Percentiles rank a stretch among this genome's conserved stretches.
Evolutionary conservation across 179 eudicot species (phyloP).

Genomic region (Amaranthus tricolor): DNA sequence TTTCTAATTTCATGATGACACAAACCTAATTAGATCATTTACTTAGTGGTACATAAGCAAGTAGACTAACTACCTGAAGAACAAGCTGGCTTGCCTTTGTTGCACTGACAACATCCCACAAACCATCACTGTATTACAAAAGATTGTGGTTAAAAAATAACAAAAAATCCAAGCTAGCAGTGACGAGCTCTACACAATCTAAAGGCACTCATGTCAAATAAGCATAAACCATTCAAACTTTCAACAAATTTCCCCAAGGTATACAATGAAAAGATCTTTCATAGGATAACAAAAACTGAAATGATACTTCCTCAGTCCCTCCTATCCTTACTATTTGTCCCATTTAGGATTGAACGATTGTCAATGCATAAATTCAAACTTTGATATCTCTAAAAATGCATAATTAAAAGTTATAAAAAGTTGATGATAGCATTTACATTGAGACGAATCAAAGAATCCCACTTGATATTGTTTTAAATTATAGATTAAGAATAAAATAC

Average conservation of each 20-base stretch:
- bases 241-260: not conserved
- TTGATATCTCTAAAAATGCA: no score
- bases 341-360: no score
- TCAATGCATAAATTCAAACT: no score
- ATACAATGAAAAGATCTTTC: not conserved
- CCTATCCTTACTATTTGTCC: no score
- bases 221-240: not conserved
- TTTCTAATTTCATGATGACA: not conserved
- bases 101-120: conserved; percentile 87
- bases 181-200: not conserved
- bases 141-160: conserved; percentile 1
- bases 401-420: no score
- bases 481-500: no score
- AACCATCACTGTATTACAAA: conserved; percentile 70
- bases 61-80: conserved; percentile 57
- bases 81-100: conserved; percentile 82
- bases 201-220: not conserved
- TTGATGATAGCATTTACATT: no score
- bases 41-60: not conserved
- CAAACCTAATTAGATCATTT: not conserved
- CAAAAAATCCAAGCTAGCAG: not conserved
- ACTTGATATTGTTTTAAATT: no score
- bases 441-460: no score
- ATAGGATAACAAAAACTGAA: not conserved
- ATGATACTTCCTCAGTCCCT: no score